Evolutionary conservation across 1,284 basidiomycete species (phyloP), one percentile per base, ranked within the genome.

Genomic region (Ustilago xerochloae): DNA sequence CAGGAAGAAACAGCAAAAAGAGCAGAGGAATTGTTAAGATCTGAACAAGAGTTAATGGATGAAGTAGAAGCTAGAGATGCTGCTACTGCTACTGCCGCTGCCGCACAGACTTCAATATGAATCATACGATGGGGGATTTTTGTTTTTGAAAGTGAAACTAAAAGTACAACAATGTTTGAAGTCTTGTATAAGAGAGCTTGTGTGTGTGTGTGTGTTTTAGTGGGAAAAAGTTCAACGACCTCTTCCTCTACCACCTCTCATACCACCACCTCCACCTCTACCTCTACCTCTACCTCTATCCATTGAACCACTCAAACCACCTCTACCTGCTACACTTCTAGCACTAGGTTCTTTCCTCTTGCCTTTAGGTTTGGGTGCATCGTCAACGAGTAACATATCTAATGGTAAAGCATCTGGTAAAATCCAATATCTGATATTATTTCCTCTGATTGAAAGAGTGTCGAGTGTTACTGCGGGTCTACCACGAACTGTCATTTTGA

Each of bases 311-410:
- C n/a, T n/a, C n/a, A n/a, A n/a, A n/a, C n/a, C n/a, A 18, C n/a
- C 78, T 39, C 49, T 78, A 38, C 62, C 69, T 22, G 58, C 67
- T 32, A 39, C 71, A 43, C 35, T 68, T 38, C 47, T 63, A 5
- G 28, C 60, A 16, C 49, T 70, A 28, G 43, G 43, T 12, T 81
- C 77, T 61, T 78, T 82, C 41, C 82, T 69, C 77, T 79, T 80
- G 16, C 84, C 84, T 84, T 97, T 97, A 16, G 96, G 94, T 86
- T 97, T 96, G 6, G 96, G 96, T 30, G 94, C 93, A 84, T 99
- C 97, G 85, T 99, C 96, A 22, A 99, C 94, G 6, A 99, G 89
- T 9, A 99, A 89, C 6, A 95, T 97, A 86, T 99, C 96, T 62
- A 99, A 88, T 0, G 96, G 97, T 4, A 99, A 88, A 1, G 95